Base-by-base conservation (phyloP, 768 basidiomycete species). In the Russula dissimulans region DNA sequence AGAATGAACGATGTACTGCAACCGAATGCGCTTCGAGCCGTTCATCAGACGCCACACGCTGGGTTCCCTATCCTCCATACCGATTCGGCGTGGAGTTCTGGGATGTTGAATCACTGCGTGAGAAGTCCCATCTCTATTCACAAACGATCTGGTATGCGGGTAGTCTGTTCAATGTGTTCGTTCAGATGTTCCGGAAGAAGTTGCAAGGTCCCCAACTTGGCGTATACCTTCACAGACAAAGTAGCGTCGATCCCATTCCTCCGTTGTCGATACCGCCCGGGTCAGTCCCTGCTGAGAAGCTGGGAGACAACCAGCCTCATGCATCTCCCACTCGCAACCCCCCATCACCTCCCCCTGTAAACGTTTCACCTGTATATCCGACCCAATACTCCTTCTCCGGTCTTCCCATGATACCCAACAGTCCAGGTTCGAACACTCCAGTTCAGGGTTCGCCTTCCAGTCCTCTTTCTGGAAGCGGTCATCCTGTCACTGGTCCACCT, bases 51-150 rank as follows among this genome's bases (percentile, higher is more conserved):
- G 73, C 79, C 45, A 63, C 69, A 22, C 79, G 72, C 65, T 91
- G 86, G 85, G 80, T 85, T 0, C 76, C 80, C n/a, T 82, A 83
- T 67, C 84, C 87, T 47, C 94, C 94, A 0, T 89, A 79, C 72
- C 81, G 93, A 22, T 91, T 95, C 69, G 82, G 83, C 9, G 89
- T 92, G 54, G 93, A 95, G 71, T 95, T 95, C 69, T 95, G 89
- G 87, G 87, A 88, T 67, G 79, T 92, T 18, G 86, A 89, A 61
- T 73, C 77, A 38, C 77, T 97, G 42, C 86, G 85, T 59, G 93
- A 95, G 74, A 95, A 94, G 73, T 83, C 84, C 53, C 78, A 91
- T 15, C 71, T 90, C 53, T 85, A 95, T 70, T 91, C 89, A 8
- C 83, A 85, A 56, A 97, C 93, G 3, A 79, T 95, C 55, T 94